Base-by-base conservation (phyloP, 805 yeast genomes). In the Sugiyamaella boreocaroliniensis region DNA sequence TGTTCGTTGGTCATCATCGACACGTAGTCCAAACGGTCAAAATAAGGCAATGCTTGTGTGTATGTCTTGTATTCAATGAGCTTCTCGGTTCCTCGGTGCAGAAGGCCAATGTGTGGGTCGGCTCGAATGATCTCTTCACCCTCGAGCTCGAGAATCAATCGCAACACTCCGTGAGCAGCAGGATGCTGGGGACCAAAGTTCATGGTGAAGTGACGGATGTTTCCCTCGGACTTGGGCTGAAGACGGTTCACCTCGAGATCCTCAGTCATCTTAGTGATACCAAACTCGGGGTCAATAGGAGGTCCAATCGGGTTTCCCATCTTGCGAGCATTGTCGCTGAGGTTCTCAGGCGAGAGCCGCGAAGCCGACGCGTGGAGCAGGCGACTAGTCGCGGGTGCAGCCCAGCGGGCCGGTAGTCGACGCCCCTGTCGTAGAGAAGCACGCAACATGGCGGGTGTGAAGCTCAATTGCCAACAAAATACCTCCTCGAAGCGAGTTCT, bases 131-230 rank as follows among this genome's bases (percentile, higher is more conserved):
- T 84, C 70, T 87, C 95, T 71, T 87, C 96, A 61, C 96, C 96
- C 65, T 85, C 86, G 56, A 87, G 78, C 72, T 87, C 96, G 65
- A 87, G 74, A 69, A 87, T 88, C 69, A 87, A 76, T 68, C 95
- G 80, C 74, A 87, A 75, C 71, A 87, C 96, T 61, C 96, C 96
- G 74, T 87, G 96, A 29, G 95, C 95, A 57, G 96, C 96, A 20
- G 96, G 96, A 74, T 87, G 96, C 73, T 87, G 96, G 47, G 96
- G 96, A 40, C 95, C 96, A 67, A 87, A 87, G 72, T 88, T 88
- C 67, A 88, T 82, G 48, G 95, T 87, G 75, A 87, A 88, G 67
- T 86, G 95, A 69, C 95, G 82, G 65, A 87, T 82, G 68, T 86
- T 77, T 53, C 60, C 58, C 55, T 67, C 68, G 45, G 55, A 59